Evolutionary conservation across 768 basidiomycete species (phyloP), one percentile per base, ranked within the genome.

Genomic region (Collybiopsis luxurians): DNA sequence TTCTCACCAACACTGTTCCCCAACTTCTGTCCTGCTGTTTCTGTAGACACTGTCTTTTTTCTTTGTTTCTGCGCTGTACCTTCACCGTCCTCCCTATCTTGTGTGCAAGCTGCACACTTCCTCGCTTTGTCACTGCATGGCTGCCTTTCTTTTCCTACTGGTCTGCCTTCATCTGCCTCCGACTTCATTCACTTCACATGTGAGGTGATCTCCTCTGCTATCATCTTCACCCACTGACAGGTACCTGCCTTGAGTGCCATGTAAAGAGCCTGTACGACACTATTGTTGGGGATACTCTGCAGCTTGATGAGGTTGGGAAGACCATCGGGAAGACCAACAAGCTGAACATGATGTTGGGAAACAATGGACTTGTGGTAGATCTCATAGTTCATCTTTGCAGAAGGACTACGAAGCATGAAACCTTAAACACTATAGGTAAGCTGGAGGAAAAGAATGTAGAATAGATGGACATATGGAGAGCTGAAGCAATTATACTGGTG

Each of bases 301-400:
- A 30, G 48, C n/a, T 38, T 50, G 17, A 50, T 34, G 28, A 26
- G 48, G n/a, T 50, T 50, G 28, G 48, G 30, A 31, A 50, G 5
- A 38, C 4, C 46, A 6, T 43, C 30, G 5, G 62, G 64, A 58
- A 62, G 63, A 3, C 62, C 64, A 30, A 61, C 34, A 21, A 63
- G 53, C 36, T 51, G 53, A 6, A 65, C 60, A 12, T 50, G 28
- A 27, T 60, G 46, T 3, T 46, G 59, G 19, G 43, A 19, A 4
- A 65, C 48, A 27, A 65, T 57, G 1, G 54, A 4, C 2, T 28
- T 56, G 44, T 61, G 31, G 26, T 65, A 65, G 43, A 53, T 59
- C 1, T 34, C 53, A 45, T 62, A 64, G 42, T 60, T 60, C 64
- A 65, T 63, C 3, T 15, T 31, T 1, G 49, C 44, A 3, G 56